Evolutionary conservation across 2,329 filamentous ascomycete genomes (phyloP), one percentile per base, ranked within the genome.

Genomic region (Venturia nashicola): DNA sequence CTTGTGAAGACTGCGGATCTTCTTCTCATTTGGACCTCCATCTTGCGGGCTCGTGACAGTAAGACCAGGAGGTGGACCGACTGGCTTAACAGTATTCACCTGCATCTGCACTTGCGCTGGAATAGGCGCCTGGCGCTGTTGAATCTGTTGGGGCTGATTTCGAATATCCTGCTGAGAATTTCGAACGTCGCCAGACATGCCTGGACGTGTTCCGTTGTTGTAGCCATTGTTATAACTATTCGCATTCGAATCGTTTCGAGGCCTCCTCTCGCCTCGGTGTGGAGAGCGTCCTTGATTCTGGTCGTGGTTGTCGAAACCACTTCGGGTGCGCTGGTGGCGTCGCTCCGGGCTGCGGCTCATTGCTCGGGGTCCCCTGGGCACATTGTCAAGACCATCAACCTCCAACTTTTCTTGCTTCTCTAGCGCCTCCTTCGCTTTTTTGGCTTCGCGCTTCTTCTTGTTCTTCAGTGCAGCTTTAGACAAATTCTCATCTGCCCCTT

Each of bases 371-470:
- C 63, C 63, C 44, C 55, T 65, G 34, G 63, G 63, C 14, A 62
- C 59, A 20, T 62, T 62, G 14, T 65, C 59, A 32, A 64, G 40
- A 54, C 62, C 62, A 16, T 61, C 62, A 42, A 61, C n/a, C 8
- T 59, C 62, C 16, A 64, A 44, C 86, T 86, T 48, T 14, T 42
- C 40, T 40, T 44, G 51, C 20, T 55, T 42, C 61, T 83, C 85
- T 20, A 90, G 89, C 6, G 80, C 83, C 59, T 94, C 91, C 73
- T 92, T 94, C 61, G 84, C 84, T 78, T 97, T 97, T 82, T 95
- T 97, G 68, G 90, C 90, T 69, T 90, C 87, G 57, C 94, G 85
- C 84, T 97, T 97, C 85, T 97, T 97, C 85, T 97, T 97, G 78
- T 97, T 97, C 83, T 97, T 97, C 70, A 90, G 79, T 14, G 89